Base-by-base conservation (phyloP, 192 early-diverging fungal species). In the Pecoramyces ruminantium region DNA sequence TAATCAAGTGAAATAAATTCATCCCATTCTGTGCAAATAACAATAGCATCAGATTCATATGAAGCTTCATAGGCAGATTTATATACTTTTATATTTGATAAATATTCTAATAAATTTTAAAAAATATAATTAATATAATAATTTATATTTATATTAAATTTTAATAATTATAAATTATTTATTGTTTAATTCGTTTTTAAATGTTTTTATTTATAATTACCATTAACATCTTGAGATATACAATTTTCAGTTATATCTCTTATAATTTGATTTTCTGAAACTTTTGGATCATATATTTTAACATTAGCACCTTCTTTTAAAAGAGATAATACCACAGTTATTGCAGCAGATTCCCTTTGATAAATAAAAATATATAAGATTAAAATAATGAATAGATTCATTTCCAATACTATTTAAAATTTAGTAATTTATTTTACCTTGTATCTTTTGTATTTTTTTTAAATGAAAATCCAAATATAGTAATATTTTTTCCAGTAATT, bases 381-480 rank as follows among this genome's bases (percentile, higher is more conserved):
- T 11, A 34, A 34, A 34, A 6, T 34, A 34, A 25, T 21, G 25
- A 6, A 34, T 34, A 34, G 3, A 34, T 6, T 34, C 11, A n/a
- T n/a, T n/a, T n/a, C n/a, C n/a, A n/a, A n/a, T n/a, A n/a, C n/a
- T n/a, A n/a, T n/a, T n/a, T n/a, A n/a, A n/a, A n/a, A n/a, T n/a
- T n/a, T n/a, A n/a, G n/a, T n/a, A n/a, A n/a, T 34, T 11, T 34
- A 11, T 6, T 34, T 11, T 34, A 38, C 78, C 78, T 89, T 30
- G 96, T 93, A 86, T 98, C 96, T 81, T 94, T 94, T 30, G 95
- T 98, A 82, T 95, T 93, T 85, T 93, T 95, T 88, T 98, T 98
- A 88, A 94, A 98, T 0, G 96, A 95, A 86, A 98, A 98, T 13
- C 96, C 96, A 79, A 95, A 87, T n/a, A 95, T 85, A 6, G 93